A percentile compares a stretch with the other conserved stretches of the same genome.
These are phyloP conservation scores for Camellia granthamiana DNA, from an alignment of 148 eudicot genomes.

Conservation along the genomic window DNA sequence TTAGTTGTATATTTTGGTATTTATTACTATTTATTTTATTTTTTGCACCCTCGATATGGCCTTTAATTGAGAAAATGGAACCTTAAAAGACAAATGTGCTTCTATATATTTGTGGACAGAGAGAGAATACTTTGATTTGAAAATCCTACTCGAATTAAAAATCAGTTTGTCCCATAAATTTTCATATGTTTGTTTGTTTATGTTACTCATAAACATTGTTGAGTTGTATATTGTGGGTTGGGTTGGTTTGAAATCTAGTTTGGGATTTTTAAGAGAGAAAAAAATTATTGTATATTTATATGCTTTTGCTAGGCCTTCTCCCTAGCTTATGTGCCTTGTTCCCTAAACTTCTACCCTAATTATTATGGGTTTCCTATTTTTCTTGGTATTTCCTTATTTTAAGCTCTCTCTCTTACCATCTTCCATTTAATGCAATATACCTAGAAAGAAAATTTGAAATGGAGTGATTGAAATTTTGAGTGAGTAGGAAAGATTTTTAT, in stretches of 20 bases:
- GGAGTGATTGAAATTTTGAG: too few relatives aligned
- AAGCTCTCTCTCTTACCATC: too few relatives aligned
- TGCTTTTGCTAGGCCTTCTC: conserved; percentile 5
- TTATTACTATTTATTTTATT: too few relatives aligned
- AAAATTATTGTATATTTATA: neutral
- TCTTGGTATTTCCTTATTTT: too few relatives aligned
- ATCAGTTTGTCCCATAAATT: neutral
- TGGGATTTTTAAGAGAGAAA: neutral
- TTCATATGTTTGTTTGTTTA: neutral
- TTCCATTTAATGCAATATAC: neutral
- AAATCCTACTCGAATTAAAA: neutral
- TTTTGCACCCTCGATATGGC: too few relatives aligned
- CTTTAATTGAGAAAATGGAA: too few relatives aligned
- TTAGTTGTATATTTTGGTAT: too few relatives aligned
- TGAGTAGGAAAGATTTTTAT: too few relatives aligned
- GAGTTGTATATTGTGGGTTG: neutral
- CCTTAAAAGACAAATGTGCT: too few relatives aligned
- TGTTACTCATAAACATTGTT: neutral
- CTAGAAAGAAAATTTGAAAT: too few relatives aligned
- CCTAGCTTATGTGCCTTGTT: conserved; percentile 9
- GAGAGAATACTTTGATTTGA: neutral
- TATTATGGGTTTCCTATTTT: neutral
- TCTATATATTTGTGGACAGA: neutral
- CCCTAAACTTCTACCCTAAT: neutral
- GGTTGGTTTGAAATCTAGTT: neutral